Base-by-base conservation (phyloP, 2,329 filamentous ascomycete species). In the Neonectria punicea region DNA sequence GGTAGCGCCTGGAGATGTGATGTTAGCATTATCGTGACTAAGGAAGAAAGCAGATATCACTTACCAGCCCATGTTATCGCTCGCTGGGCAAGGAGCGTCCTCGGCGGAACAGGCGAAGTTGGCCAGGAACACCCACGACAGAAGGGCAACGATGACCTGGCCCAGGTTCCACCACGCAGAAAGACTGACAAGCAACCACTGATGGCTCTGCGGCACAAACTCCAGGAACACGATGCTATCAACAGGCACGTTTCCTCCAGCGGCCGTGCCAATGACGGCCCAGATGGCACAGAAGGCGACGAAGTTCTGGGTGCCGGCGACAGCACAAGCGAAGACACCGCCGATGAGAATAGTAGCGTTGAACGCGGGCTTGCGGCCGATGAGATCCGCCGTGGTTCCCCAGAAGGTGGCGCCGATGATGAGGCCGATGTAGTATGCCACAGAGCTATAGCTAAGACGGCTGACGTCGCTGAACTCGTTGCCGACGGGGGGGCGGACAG, bases 221-320 rank as follows among this genome's bases (percentile, higher is more conserved):
- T 85, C 83, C 6, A 85, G 69, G 65, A 84, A 84, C n/a, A 85
- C 79, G 58, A 80, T 81, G 53, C 80, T 82, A 67, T 85, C 83
- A 1, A 85, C 81, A 0, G 82, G 81, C 1, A 83, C 76, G 22
- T 85, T 85, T 0, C 83, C 83, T 10, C 81, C 81, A 1, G 80
- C 78, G 1, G 75, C 80, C 1, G 77, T 78, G 8, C 80, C 81
- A 7, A 82, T 76, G 41, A 86, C 76, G 9, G 87, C 86, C 16
- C 86, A 87, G 62, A 90, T 85, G 2, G 79, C 75, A 7, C 84
- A 86, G 34, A 89, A 83, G 0, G 85, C 84, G 1, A 83, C 83
- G 63, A 90, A 91, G 65, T 84, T 89, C 2, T 84, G 85, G 0
- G 85, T 83, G 0, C 86, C 86, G 0, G 87, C 89, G 4, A 85